Base-by-base conservation (phyloP, 202 grass and related monocot species). In the Zoysia matrella region DNA sequence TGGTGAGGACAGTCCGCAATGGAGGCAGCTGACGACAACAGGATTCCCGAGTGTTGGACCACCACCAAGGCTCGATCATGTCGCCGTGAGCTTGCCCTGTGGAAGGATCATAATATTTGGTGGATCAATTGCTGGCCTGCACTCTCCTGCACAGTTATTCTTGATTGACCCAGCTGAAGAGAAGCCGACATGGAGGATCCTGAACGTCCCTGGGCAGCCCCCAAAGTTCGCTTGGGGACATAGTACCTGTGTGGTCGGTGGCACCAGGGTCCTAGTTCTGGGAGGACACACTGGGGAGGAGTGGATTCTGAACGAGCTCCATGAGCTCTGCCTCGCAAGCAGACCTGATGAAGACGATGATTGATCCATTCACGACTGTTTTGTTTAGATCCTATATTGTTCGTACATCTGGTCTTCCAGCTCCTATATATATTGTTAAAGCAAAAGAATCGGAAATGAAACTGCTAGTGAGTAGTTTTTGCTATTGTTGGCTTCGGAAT, bases 221-320 rank as follows among this genome's bases (percentile, higher is more conserved):
- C 94, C 94, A 0, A 94, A 92, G 83, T 97, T 97, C 2, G 92
- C 94, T 5, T 97, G 94, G 94, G 94, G 94, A 0, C 94, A 97
- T 66, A 94, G 94, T 69, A 94, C 92, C 40, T 94, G 94, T 55
- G 94, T 97, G 12, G 92, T 97, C 2, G 94, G 89, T 4, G 94
- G 94, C 10, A 97, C 94, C 40, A 84, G 92, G 56, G 87, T 94
- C 65, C 79, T 97, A 1, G 91, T 97, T 6, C 85, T 97, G 9
- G 94, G 94, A 6, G 94, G 94, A 8, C 83, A 82, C 51, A 97
- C 91, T 0, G 94, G 94, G 8, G 94, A 97, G 86, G 94, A 97
- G 72, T 97, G 94, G 91, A 94, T 94, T 55, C 92, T 97, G 51
- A 97, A 94, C 46, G 94, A 97, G 67, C 82, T 97, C 42, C 94